Percentiles rank a stretch among this genome's conserved stretches.
phyloP scores from a whole-genome alignment of 1,284 basidiomycete species.

The Leccinum laetum region DNA sequence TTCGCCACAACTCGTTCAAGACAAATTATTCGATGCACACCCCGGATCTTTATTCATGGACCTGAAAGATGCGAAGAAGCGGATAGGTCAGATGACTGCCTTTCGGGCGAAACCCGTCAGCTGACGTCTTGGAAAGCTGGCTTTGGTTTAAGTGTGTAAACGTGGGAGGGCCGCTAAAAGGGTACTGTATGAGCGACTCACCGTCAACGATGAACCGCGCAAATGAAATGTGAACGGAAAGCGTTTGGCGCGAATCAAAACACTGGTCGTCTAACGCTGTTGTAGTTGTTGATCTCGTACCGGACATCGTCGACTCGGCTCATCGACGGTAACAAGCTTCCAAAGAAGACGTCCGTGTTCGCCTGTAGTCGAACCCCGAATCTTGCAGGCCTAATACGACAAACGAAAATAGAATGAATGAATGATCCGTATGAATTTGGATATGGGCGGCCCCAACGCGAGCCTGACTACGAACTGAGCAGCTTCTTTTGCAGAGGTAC shows the following conservation, averaged over 20 bases:
- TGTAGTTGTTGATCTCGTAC: slow-evolving; percentile 26
- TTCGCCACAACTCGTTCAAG: neutral
- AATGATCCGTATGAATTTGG: slow-evolving; percentile 4
- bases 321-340: slow-evolving; percentile 25
- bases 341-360: slow-evolving; percentile 34
- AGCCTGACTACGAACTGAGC: slow-evolving; percentile 21
- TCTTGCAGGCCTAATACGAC: slow-evolving; percentile 28
- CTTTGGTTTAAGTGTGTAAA: no score
- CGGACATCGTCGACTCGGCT: slow-evolving; percentile 26
- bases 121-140: no score
- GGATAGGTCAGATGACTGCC: no score
- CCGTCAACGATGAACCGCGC: slow-evolving; percentile 43
- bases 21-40: neutral
- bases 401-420: neutral
- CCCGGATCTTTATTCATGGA: no score
- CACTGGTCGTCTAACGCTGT: slow-evolving; percentile 22
- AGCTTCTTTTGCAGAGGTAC: slow-evolving; percentile 30
- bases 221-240: slow-evolving; percentile 45
- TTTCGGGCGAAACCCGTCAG: no score
- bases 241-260: slow-evolving; percentile 3
- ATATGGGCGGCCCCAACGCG: slow-evolving; percentile 19
- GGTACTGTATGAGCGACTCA: slow-evolving; percentile 5
- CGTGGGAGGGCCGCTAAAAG: no score
- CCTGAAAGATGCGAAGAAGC: no score
- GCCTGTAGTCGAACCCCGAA: slow-evolving; percentile 33